Percentiles rank a stretch among this genome's conserved stretches.
phyloP scores from a whole-genome alignment of 768 basidiomycete species.

The Peribolospora kevripleyi region DNA sequence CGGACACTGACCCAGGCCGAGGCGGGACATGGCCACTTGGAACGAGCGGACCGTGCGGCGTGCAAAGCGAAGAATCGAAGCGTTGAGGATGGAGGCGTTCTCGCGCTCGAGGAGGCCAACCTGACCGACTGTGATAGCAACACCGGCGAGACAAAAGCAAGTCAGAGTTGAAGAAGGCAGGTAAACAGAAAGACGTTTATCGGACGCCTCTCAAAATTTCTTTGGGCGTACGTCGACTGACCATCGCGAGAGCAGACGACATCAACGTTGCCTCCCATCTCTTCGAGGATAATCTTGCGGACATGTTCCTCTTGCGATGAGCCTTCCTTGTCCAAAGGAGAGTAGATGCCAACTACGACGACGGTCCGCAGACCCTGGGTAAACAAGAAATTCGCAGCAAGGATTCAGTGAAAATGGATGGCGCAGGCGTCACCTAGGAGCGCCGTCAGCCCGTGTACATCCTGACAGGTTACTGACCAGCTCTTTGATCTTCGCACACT shows the following conservation, averaged over 20 bases:
- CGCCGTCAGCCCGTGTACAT: too few relatives aligned
- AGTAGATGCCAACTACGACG: slow-evolving; percentile 29
- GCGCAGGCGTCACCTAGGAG: too few relatives aligned
- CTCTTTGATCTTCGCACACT: slow-evolving; percentile 26
- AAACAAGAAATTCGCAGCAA: slow-evolving; percentile 1
- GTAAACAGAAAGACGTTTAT: too few relatives aligned
- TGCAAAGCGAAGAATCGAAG: slow-evolving; percentile 37
- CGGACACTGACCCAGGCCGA: slow-evolving; percentile 26
- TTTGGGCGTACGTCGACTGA: slow-evolving; percentile 6
- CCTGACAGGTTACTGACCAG: slow-evolving; percentile 23
- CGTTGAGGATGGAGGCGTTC: slow-evolving; percentile 42
- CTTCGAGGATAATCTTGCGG: slow-evolving; percentile 23
- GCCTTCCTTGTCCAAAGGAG: slow-evolving; percentile 26
- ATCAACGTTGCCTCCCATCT: slow-evolving; percentile 23
- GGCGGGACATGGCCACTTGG: slow-evolving; percentile 26
- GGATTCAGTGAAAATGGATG: too few relatives aligned
- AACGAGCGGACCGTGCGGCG: slow-evolving; percentile 33
- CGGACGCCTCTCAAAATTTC: too few relatives aligned
- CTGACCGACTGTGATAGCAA: slow-evolving; percentile 25
- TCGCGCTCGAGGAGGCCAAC: slow-evolving; percentile 39
- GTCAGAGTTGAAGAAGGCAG: not conserved
- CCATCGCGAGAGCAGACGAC: slow-evolving; percentile 33
- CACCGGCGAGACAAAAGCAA: slow-evolving; percentile 1
- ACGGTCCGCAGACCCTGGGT: slow-evolving; percentile 18
- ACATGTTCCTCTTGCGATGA: slow-evolving; percentile 28